Percentiles rank a stretch among this genome's conserved stretches.
phyloP scores from a whole-genome alignment of 208 protist species.

The Plasmodiophora brassicae region DNA sequence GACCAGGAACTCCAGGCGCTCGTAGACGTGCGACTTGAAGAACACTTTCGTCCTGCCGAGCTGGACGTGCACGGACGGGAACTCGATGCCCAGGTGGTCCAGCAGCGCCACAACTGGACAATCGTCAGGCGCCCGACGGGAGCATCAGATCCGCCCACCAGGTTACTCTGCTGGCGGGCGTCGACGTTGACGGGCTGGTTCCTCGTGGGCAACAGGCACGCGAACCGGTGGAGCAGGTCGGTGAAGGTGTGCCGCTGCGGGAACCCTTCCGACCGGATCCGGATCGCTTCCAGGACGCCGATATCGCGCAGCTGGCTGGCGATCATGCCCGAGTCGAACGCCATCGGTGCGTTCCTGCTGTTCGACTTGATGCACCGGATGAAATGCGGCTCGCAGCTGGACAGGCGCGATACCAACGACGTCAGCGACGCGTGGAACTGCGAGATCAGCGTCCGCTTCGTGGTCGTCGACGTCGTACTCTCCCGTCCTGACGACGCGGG shows the following conservation, averaged over 20 bases:
- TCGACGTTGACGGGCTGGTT: too few species aligned
- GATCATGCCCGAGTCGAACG: conserved; percentile 39
- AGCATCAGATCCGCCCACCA: too few species aligned
- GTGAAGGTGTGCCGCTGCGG: conserved; percentile 39
- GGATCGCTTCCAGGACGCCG: conserved; percentile 51
- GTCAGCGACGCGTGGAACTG: conserved; percentile 1
- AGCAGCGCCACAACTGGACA: not conserved
- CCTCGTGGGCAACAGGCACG: too few species aligned
- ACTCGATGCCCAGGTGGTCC: not conserved
- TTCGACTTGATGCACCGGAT: conserved; percentile 55
- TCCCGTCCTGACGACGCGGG: not conserved
- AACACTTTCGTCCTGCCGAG: not conserved
- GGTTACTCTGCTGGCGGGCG: too few species aligned
- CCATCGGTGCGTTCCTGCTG: conserved; percentile 32
- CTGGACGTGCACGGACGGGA: not conserved
- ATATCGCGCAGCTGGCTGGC: conserved; percentile 47
- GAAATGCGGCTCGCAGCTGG: conserved; percentile 42
- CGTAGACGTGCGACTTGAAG: conserved; percentile 1
- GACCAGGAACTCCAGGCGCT: conserved; percentile 19
- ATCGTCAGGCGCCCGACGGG: too few species aligned
- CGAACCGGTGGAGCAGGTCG: too few species aligned
- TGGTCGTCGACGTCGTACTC: not conserved
- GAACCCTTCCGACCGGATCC: conserved; percentile 47
- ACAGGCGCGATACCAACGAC: not conserved
- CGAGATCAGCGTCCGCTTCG: not conserved